Base-by-base conservation (phyloP, 306 rosid species). In the Cicer judaicum region DNA sequence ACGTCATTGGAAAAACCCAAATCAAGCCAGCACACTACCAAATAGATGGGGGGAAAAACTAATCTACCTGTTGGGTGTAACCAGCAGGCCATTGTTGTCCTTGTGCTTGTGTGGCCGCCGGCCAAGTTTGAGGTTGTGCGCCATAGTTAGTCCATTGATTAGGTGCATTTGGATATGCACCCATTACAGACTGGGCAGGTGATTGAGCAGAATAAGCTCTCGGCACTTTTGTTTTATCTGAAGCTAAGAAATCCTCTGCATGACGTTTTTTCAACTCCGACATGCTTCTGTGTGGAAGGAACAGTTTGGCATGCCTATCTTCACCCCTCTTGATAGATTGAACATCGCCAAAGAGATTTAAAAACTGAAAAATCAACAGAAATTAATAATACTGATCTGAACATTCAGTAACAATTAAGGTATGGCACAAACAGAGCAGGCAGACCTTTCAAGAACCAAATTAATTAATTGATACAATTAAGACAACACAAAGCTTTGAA, bases 31-130 rank as follows among this genome's bases (percentile, higher is more conserved):
- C 8, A 7, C n/a, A 49, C 19, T 16, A 44, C 13, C 38, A 47
- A 49, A 60, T 39, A 72, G 18, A 2, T 41, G 21, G 52, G 24
- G 56, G 10, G 2, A 16, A 63, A 72, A 24, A 2, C 52, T 50
- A 72, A 63, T 61, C 38, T 77, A 95, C 99, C 96, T 85, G 91
- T 78, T 89, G 99, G 47, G 93, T 52, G 84, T 95, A 95, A 65
- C 92, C 93, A 75, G 99, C 90, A 52, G 90, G 55, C 99, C 99
- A 95, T 76, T 95, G 99, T 78, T 95, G 98, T 52, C 92, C 98
- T 84, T 87, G 99, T 64, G 93, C 87, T 85, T 88, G 99, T 42
- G 96, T 73, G 60, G 74, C 89, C 7, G 96, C 89, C 44, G 99
- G 99, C 99, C 99, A 95, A 65, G 96, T 85, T 89, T 95, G 99